Percentiles rank a stretch among this genome's conserved stretches.
Conservation (phyloP, 177 flowering plant genomes). For the Telopea speciosissima region DNA sequence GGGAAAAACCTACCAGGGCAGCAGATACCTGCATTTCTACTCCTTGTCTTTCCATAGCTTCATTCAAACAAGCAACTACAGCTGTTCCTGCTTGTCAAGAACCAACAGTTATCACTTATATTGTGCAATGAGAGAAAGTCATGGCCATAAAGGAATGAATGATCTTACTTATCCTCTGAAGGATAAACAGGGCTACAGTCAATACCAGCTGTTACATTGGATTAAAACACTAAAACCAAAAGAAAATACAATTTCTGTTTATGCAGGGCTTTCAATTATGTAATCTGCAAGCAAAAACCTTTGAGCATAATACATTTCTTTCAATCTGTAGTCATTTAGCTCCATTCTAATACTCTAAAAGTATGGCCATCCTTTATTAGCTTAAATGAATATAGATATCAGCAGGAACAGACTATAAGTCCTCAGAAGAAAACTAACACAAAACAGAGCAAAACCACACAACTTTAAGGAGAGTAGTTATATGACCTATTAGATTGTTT, state of each 20-base stretch:
- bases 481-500: neutral
- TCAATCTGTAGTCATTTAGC: neutral
- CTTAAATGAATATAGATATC: neutral
- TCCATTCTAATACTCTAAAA: neutral
- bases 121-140: neutral
- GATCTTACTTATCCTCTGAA: too few species aligned
- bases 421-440: neutral
- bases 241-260: too few species aligned
- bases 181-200: too few species aligned
- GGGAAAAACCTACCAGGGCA: constrained; percentile 59
- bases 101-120: constrained; percentile 3
- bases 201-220: too few species aligned
- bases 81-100: constrained; percentile 65
- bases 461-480: neutral
- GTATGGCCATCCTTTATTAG: neutral
- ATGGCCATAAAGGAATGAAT: neutral
- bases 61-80: constrained; percentile 82
- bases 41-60: constrained; percentile 69
- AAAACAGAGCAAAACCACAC: neutral
- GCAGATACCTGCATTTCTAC: constrained; percentile 73
- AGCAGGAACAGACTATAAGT: neutral
- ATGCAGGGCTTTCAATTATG: too few species aligned
- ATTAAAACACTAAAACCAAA: too few species aligned
- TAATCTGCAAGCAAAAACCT: too few species aligned
- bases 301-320: too few species aligned